Conservation (phyloP, 1,284 basidiomycete genomes). For the Malassezia dermatis region DNA sequence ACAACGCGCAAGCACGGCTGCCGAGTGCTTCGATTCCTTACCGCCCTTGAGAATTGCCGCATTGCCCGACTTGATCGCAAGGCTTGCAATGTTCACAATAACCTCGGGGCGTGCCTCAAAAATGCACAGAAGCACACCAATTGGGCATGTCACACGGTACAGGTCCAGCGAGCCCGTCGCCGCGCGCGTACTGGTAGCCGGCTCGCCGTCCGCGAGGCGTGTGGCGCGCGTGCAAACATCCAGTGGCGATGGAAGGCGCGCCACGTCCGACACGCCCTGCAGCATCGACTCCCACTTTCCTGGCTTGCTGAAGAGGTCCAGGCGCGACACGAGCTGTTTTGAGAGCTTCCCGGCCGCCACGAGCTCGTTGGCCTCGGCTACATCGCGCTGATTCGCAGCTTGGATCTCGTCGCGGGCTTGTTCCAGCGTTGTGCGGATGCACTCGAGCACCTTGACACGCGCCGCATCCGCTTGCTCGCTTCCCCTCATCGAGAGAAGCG, state of each 20-base stretch:
- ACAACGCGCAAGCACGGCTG: slow-evolving; percentile 44
- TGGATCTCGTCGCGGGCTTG: slow-evolving; percentile 21
- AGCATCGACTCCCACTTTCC: slow-evolving; percentile 94
- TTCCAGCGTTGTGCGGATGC: slow-evolving; percentile 30
- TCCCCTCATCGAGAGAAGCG: slow-evolving; percentile 4
- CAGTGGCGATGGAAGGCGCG: slow-evolving; percentile 70
- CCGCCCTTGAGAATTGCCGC: slow-evolving; percentile 45
- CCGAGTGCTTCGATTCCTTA: slow-evolving; percentile 33
- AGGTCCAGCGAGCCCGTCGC: slow-evolving; percentile 63
- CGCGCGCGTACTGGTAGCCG: slow-evolving; percentile 6
- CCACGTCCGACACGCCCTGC: slow-evolving; percentile 78
- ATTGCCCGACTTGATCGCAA: slow-evolving; percentile 90
- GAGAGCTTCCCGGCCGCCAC: slow-evolving; percentile 76
- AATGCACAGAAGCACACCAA: slow-evolving; percentile 90
- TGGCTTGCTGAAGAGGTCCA: slow-evolving; percentile 66
- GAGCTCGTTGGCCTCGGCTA: slow-evolving; percentile 57
- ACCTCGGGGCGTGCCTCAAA: slow-evolving; percentile 98
- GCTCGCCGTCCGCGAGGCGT: slow-evolving; percentile 56
- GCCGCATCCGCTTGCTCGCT: slow-evolving; percentile 21
- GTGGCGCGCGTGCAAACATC: slow-evolving; percentile 78
- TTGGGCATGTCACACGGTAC: slow-evolving; percentile 88
- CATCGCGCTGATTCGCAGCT: slow-evolving; percentile 32
- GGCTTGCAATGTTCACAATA: slow-evolving; percentile 87
- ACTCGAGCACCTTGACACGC: slow-evolving; percentile 23
- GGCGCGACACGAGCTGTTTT: slow-evolving; percentile 65